These are phyloP conservation scores for Penicillium sp. DNA, from an alignment of 2,329 filamentous ascomycete species.

Conservation along the genomic window DNA sequence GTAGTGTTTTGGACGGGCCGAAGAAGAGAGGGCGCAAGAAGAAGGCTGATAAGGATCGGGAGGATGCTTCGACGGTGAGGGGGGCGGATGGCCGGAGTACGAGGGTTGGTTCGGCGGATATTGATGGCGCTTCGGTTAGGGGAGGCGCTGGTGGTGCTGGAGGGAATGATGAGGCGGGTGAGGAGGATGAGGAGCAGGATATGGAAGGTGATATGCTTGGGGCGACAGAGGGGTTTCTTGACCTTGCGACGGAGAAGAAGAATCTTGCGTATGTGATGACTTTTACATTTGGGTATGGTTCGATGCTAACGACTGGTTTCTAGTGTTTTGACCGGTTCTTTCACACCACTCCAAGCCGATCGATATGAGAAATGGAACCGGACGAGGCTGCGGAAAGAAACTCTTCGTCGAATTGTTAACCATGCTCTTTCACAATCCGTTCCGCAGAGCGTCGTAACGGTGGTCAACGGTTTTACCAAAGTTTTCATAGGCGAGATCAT, in stretches of 20 bases:
- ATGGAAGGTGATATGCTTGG: conserved; percentile 45
- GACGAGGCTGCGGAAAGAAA: conserved; percentile 48
- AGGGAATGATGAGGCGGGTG: conserved; percentile 46
- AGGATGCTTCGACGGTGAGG: conserved; percentile 28
- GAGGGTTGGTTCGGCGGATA: conserved; percentile 31
- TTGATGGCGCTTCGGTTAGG: conserved; percentile 28
- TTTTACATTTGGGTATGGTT: not conserved
- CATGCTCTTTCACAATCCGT: conserved; percentile 65
- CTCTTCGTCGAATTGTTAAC: conserved; percentile 57
- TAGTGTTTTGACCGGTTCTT: conserved; percentile 45
- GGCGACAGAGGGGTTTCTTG: conserved; percentile 42
- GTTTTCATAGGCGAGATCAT: conserved; percentile 64
- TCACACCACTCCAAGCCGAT: conserved; percentile 45
- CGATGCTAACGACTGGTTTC: conserved; percentile 18
- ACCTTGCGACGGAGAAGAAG: conserved; percentile 51
- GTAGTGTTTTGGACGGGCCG: conserved; percentile 24
- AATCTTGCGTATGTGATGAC: conserved; percentile 42
- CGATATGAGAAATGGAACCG: conserved; percentile 50
- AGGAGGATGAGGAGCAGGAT: conserved; percentile 49
- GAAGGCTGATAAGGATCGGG: conserved; percentile 34
- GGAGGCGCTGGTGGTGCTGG: conserved; percentile 15
- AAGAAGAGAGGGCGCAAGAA: conserved; percentile 38
- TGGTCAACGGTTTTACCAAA: conserved; percentile 63
- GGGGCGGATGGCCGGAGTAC: conserved; percentile 21
- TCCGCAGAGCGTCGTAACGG: conserved; percentile 60